phyloP scores from a whole-genome alignment of 1,284 basidiomycete genomes.

The Coniferiporia weirii region DNA sequence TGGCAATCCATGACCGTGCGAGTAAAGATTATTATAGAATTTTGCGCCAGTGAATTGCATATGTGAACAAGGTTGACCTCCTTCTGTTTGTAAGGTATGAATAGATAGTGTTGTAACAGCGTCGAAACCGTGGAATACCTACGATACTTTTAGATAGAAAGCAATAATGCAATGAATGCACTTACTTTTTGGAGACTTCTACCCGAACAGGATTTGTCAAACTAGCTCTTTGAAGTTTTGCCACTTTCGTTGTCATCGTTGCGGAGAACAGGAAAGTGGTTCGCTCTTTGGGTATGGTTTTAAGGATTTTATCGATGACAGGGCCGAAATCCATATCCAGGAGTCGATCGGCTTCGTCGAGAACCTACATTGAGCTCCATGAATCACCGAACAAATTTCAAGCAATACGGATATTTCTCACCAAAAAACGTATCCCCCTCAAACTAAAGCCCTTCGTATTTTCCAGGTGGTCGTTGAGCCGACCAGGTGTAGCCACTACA shows the following conservation, averaged over 20 bases:
- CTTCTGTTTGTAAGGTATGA: constrained; percentile 91
- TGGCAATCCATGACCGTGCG: constrained; percentile 94
- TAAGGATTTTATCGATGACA: constrained; percentile 95
- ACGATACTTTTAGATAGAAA: constrained; percentile 15
- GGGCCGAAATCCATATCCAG: constrained; percentile 98
- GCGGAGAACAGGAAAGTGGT: constrained; percentile 97
- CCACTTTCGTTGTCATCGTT: constrained; percentile 99
- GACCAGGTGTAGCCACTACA: constrained; percentile 95
- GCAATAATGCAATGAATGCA: constrained; percentile 11
- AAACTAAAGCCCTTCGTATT: constrained; percentile 98
- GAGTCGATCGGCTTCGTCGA: constrained; percentile 96
- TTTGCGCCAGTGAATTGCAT: constrained; percentile 84
- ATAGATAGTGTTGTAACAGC: constrained; percentile 92
- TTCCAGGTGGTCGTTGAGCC: constrained; percentile 93
- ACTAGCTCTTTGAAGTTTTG: constrained; percentile 95
- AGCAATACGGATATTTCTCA: constrained; percentile 35
- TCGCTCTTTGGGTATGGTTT: constrained; percentile 91
- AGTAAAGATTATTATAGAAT: constrained; percentile 95
- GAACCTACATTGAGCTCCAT: constrained; percentile 49
- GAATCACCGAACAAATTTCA: background rate
- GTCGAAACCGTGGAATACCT: constrained; percentile 98
- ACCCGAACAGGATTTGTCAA: constrained; percentile 92
- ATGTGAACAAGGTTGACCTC: constrained; percentile 91
- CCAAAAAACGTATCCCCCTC: constrained; percentile 84
- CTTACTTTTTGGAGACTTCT: constrained; percentile 90